Evolutionary conservation across 2,329 filamentous ascomycete species (phyloP).

Genomic region (Talaromyces sp.): DNA sequence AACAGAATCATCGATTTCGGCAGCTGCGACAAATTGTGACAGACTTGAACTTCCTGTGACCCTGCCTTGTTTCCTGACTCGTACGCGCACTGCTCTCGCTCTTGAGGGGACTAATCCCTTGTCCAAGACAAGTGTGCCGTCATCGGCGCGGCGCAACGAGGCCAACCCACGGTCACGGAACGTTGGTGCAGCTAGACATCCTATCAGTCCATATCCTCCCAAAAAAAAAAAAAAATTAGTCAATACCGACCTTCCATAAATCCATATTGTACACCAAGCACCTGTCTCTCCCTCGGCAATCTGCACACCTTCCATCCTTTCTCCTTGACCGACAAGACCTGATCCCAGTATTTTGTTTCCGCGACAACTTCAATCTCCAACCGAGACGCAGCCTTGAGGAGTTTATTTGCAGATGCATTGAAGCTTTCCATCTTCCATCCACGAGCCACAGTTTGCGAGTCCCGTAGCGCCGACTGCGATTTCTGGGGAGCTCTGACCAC

Average conservation of each 20-base stretch:
- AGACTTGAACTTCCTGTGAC: constrained; percentile 54
- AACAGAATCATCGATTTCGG: constrained; percentile 27
- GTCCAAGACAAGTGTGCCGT: constrained; percentile 74
- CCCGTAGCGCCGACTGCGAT: constrained; percentile 53
- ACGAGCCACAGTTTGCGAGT: constrained; percentile 52
- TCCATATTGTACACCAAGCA: constrained; percentile 81
- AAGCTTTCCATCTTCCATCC: constrained; percentile 79
- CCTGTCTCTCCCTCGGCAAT: constrained; percentile 67
- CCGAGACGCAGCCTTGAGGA: constrained; percentile 67
- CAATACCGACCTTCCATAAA: constrained; percentile 65
- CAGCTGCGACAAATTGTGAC: constrained; percentile 19
- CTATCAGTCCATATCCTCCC: constrained; percentile 5
- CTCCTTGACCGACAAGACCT: constrained; percentile 74
- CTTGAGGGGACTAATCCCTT: constrained; percentile 50
- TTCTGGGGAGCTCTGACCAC: constrained; percentile 60
- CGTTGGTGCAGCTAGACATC: constrained; percentile 47
- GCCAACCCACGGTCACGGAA: constrained; percentile 73
- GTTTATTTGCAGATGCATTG: constrained; percentile 67
- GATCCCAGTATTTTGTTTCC: constrained; percentile 85
- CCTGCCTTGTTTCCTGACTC: constrained; percentile 56
- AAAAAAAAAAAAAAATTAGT: neutral
- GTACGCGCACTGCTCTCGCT: constrained; percentile 63
- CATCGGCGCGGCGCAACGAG: constrained; percentile 67
- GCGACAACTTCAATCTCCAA: constrained; percentile 72
- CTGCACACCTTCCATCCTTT: constrained; percentile 83